These are phyloP conservation scores for Cicer judaicum DNA, from an alignment of 306 rosid species.

Conservation along the genomic window DNA sequence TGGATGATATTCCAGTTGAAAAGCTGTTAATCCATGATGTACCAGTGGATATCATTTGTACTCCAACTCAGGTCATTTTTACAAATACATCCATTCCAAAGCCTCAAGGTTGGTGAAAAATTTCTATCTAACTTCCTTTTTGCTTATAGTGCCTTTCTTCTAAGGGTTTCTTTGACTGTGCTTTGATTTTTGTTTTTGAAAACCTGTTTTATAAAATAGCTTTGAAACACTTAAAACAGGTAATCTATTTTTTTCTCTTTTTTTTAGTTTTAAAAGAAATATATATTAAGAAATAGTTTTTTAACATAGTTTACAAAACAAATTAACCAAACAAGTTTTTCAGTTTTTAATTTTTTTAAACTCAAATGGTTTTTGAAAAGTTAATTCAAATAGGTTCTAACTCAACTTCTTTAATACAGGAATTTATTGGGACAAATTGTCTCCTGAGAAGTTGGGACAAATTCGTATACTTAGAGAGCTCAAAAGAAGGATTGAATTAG, in stretches of 20 bases:
- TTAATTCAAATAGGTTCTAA: conserved; percentile 7
- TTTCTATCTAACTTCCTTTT: conserved; percentile 22
- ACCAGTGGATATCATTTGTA: conserved; percentile 90
- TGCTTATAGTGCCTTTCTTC: conserved; percentile 24
- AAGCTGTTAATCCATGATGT: conserved; percentile 85
- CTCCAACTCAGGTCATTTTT: conserved; percentile 77
- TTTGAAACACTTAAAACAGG: too few species aligned
- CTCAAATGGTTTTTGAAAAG: neutral
- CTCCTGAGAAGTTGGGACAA: conserved; percentile 90
- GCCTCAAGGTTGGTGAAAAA: conserved; percentile 80
- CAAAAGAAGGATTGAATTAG: conserved; percentile 68
- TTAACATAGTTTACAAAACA: neutral
- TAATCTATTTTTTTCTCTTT: too few species aligned
- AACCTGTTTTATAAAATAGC: neutral
- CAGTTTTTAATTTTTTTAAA: neutral
- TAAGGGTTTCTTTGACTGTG: neutral
- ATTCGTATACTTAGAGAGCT: conserved; percentile 82
- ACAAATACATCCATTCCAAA: conserved; percentile 73
- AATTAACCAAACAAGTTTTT: neutral
- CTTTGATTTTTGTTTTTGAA: neutral
- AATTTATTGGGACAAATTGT: conserved; percentile 92
- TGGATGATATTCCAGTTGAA: conserved; percentile 82
- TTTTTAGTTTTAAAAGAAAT: too few species aligned
- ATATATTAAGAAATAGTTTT: too few species aligned
- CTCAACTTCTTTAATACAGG: conserved; percentile 52